Conservation (phyloP, 73 alveolate species). For the Tetrahymena thermophila region DNA sequence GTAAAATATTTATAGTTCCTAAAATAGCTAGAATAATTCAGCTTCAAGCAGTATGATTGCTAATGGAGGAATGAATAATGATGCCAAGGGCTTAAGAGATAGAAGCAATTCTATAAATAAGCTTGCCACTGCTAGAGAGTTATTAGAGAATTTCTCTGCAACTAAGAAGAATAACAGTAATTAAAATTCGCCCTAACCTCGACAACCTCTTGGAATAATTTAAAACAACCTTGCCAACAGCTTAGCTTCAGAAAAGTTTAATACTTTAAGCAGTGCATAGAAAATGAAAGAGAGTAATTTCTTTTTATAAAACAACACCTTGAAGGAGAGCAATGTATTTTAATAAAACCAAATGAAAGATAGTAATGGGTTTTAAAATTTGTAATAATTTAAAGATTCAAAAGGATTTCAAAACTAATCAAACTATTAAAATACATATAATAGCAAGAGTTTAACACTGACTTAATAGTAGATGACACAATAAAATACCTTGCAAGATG, state of each 20-base stretch:
- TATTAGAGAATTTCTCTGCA: neutral
- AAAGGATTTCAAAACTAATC: neutral
- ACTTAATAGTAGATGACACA: neutral
- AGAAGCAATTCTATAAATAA: neutral
- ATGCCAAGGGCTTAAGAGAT: neutral
- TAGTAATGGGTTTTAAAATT: neutral
- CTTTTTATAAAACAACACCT: neutral
- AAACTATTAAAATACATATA: neutral
- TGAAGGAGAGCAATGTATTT: neutral
- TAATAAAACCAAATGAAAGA: neutral
- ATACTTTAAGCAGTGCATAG: neutral
- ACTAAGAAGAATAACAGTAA: neutral
- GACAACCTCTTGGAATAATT: neutral
- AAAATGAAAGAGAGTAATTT: neutral
- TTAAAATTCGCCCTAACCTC: neutral
- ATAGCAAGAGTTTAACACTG: neutral
- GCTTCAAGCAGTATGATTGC: neutral
- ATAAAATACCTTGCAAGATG: neutral
- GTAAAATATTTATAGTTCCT: neutral
- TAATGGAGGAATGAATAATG: neutral
- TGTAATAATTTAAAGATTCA: neutral
- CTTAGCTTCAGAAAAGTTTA: neutral
- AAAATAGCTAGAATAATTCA: neutral
- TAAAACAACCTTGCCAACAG: neutral
- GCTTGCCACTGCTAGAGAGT: neutral